These are phyloP conservation scores for Mrakia frigida DNA, from an alignment of 768 basidiomycete species.

Conservation along the genomic window DNA sequence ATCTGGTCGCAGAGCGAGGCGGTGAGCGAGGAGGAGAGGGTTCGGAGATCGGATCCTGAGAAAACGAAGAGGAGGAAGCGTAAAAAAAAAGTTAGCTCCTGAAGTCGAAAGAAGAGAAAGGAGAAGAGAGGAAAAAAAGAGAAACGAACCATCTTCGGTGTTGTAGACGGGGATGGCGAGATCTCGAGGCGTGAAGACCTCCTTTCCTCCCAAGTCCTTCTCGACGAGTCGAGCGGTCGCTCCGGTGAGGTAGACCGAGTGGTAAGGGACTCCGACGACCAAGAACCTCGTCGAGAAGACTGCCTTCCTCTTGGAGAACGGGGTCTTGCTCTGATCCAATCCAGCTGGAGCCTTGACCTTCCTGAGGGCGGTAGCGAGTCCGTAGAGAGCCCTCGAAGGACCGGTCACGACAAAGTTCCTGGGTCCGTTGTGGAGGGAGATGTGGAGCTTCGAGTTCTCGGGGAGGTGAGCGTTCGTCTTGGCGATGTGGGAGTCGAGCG, in stretches of 20 bases:
- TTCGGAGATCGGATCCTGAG: constrained; percentile 80
- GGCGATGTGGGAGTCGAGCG: constrained; percentile 71
- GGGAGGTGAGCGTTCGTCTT: constrained; percentile 85
- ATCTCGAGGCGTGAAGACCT: constrained; percentile 49
- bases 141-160: constrained; percentile 76
- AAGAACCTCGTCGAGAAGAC: constrained; percentile 90
- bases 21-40: constrained; percentile 64
- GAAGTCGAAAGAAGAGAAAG: constrained; percentile 20
- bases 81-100: background rate
- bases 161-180: constrained; percentile 81
- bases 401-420: constrained; percentile 89
- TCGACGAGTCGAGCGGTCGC: constrained; percentile 68
- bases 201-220: constrained; percentile 70
- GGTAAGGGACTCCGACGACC: constrained; percentile 93
- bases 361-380: constrained; percentile 82
- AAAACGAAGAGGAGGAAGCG: constrained; percentile 35
- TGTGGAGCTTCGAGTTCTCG: constrained; percentile 65
- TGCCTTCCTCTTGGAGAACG: constrained; percentile 85
- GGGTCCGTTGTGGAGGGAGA: constrained; percentile 91
- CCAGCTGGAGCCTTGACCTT: constrained; percentile 83
- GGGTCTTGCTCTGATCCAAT: constrained; percentile 79
- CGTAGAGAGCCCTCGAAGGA: constrained; percentile 83
- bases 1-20: constrained; percentile 88
- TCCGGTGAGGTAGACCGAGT: constrained; percentile 74
- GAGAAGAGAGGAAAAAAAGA: constrained; percentile 22